A percentile compares a stretch with the other conserved stretches of the same genome.
Evolutionary conservation across 441 rosid genomes (phyloP).

Genomic region (Gossypium aridum): DNA sequence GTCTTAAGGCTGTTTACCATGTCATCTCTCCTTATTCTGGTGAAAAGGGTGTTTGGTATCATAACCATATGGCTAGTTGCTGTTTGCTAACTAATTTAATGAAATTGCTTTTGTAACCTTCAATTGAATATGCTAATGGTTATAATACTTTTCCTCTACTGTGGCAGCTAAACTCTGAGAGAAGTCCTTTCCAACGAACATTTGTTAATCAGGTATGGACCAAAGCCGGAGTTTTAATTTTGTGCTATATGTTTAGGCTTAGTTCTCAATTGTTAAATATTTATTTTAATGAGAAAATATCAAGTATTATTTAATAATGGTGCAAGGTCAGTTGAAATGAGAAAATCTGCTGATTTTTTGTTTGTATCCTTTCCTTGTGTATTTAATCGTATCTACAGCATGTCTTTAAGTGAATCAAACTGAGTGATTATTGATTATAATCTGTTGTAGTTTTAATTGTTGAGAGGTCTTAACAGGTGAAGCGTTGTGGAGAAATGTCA

Average conservation of each 20-base stretch:
- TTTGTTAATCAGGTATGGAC: slow-evolving; percentile 81
- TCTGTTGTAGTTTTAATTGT: slow-evolving; percentile 18
- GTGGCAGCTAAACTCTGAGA: slow-evolving; percentile 79
- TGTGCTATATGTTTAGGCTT: neutral
- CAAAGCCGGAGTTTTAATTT: neutral
- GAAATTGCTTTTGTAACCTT: neutral
- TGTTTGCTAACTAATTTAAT: neutral
- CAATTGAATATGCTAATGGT: slow-evolving; percentile 13
- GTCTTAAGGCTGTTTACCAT: neutral
- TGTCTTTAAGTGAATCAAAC: slow-evolving; percentile 5
- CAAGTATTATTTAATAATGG: neutral
- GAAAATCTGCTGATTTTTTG: neutral
- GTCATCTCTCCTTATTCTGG: slow-evolving; percentile 6
- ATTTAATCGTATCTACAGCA: neutral
- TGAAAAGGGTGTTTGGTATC: neutral
- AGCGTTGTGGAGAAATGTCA: slow-evolving; percentile 97
- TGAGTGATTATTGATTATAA: neutral
- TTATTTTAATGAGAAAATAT: neutral
- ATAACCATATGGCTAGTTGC: neutral
- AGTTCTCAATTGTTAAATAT: neutral
- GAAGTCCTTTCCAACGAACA: slow-evolving; percentile 89
- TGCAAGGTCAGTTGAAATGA: neutral
- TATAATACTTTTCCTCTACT: neutral
- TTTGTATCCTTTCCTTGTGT: neutral
- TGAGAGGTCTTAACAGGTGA: slow-evolving; percentile 55